Base-by-base conservation (phyloP, 148 eudicot genomes). In the Dysphania ambrosioides region DNA sequence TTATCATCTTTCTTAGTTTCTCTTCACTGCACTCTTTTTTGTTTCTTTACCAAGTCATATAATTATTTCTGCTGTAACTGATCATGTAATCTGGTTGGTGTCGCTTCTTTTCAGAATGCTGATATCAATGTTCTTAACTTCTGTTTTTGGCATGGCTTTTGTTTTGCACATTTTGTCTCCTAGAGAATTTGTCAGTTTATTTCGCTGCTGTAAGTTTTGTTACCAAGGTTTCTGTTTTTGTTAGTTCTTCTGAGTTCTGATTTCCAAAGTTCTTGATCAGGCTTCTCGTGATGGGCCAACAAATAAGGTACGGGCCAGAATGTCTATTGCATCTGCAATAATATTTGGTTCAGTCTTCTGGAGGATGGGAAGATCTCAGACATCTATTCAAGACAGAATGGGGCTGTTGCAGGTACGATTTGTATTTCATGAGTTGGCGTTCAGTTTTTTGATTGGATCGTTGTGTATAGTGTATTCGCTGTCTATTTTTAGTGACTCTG, bases 251-350 rank as follows among this genome's bases (percentile, higher is more conserved):
- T 75, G 41, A 79, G 53, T 9, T 11, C 36, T 75, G 41, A 79
- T 53, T 9, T 11, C 5, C 40, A 59, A 24, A 76, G 32, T 77
- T 55, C 81, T 42, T 77, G 68, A 70, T 79, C 70, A 95, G 99
- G 99, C 99, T 80, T 90, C 88, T 82, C 91, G 99, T 77, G 97
- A 96, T 79, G 97, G 97, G 56, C 97, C 99, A 53, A 96, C 99
- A 44, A 96, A 92, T 79, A 90, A 90, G 88, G 97, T 96, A 44
- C 82, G 99, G 75, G 84, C 93, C 72, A 88, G 97, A 73, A 96
- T 96, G 99, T 96, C 99, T 61, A 75, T 92, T 66, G 99, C 99
- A 76, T 96, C 99, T 67, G 99, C 99, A 77, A 57, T 96, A 56
- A 96, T 96, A 78, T 96, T 96, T 84, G 99, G 99, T 63, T 96